These are phyloP conservation scores for Tuber magnatum DNA, from an alignment of 495 filamentous ascomycete genomes.

Conservation along the genomic window DNA sequence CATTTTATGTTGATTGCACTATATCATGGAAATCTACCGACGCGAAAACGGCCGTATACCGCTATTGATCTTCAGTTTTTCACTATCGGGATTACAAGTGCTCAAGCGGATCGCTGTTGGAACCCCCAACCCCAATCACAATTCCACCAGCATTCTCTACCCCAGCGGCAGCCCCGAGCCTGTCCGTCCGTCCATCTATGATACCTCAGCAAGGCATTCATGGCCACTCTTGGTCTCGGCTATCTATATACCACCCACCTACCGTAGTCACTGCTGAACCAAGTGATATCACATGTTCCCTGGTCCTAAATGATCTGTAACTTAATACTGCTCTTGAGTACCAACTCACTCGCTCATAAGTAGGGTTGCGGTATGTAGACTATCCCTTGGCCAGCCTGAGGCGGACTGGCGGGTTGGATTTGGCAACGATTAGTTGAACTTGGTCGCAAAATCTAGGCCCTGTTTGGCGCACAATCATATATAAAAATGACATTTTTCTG, in stretches of 20 bases:
- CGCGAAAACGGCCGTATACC: neutral
- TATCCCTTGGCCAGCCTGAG: no score
- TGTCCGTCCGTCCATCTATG: neutral
- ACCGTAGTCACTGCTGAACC: neutral
- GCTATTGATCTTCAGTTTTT: neutral
- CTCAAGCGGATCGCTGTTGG: neutral
- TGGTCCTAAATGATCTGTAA: neutral
- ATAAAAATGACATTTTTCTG: no score
- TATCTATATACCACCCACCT: no score
- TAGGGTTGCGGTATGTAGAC: neutral
- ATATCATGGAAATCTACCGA: neutral
- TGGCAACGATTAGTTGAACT: no score
- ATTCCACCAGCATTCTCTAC: neutral
- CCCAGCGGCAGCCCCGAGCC: neutral
- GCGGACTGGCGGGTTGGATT: no score
- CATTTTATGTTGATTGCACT: no score
- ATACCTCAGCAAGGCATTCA: neutral
- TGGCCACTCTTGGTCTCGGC: neutral
- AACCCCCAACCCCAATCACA: neutral
- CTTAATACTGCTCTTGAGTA: neutral
- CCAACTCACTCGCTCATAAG: neutral
- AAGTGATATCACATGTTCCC: neutral
- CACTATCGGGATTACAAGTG: neutral
- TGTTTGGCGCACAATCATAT: no score
- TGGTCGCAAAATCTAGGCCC: no score